Evolutionary conservation across 768 basidiomycete genomes (phyloP).

Genomic region (Dacryopinax primogenitus): DNA sequence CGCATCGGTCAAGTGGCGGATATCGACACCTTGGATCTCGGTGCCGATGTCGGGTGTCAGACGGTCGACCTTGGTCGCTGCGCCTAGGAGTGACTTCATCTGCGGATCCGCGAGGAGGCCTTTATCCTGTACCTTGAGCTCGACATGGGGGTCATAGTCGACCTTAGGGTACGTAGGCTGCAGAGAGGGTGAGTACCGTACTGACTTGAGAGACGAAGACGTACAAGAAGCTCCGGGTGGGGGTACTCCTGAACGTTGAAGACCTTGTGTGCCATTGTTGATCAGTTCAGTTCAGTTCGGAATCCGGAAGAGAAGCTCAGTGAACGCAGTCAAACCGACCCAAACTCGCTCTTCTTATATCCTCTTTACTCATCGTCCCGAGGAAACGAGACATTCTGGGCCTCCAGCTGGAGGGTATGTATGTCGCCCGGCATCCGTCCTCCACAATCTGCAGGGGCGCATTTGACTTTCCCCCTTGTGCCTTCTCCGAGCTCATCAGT

Average conservation of each 20-base stretch:
- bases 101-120: not conserved
- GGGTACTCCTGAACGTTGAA: not conserved
- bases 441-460: not conserved
- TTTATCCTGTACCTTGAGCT: not conserved
- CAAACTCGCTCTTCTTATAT: not conserved
- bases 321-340: not conserved
- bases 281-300: not conserved
- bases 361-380: not conserved
- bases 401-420: not conserved
- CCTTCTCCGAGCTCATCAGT: no score
- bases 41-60: not conserved
- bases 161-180: slow-evolving; percentile 4
- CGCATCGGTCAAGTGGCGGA: slow-evolving; percentile 3
- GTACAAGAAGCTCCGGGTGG: not conserved
- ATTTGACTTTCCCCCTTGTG: no score
- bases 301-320: not conserved
- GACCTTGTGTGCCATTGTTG: not conserved
- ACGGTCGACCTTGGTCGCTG: slow-evolving; percentile 7
- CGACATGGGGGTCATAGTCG: slow-evolving; percentile 8
- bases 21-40: slow-evolving; percentile 3
- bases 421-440: not conserved
- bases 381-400: not conserved
- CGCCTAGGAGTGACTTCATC: not conserved
- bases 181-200: not conserved
- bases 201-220: not conserved